phyloP scores from a whole-genome alignment of 257 asterid species.

The Anisodus acutangulus region DNA sequence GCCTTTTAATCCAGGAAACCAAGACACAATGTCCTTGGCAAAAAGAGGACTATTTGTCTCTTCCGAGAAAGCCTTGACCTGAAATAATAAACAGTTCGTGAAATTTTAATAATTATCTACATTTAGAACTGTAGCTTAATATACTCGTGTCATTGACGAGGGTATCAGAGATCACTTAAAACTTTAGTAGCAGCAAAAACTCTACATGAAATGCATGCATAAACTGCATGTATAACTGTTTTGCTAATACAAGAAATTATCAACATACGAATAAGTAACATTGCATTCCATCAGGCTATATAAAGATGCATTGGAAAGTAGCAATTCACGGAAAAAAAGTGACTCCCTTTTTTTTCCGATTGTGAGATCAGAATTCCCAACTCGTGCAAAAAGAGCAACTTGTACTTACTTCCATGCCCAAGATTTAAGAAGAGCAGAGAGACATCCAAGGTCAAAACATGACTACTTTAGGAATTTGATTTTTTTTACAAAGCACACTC shows the following conservation, averaged over 20 bases:
- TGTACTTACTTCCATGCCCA: background rate
- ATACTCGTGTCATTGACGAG: background rate
- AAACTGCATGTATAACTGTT: background rate
- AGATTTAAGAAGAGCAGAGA: slow-evolving; percentile 12
- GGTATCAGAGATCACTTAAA: slow-evolving; percentile 18
- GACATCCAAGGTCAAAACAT: background rate
- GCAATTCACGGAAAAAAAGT: background rate
- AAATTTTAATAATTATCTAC: background rate
- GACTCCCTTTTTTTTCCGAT: background rate
- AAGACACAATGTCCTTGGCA: slow-evolving; percentile 64
- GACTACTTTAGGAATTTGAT: too few species aligned
- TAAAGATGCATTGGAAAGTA: background rate
- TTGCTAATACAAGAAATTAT: background rate
- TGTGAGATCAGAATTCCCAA: background rate
- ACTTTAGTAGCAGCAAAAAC: slow-evolving; percentile 17
- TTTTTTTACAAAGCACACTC: background rate
- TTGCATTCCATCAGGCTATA: background rate
- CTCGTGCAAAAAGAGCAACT: background rate
- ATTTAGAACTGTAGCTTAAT: background rate
- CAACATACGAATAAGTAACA: background rate
- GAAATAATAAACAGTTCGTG: slow-evolving; percentile 34
- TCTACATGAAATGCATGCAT: background rate
- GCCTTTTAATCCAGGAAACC: slow-evolving; percentile 83
- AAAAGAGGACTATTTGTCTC: slow-evolving; percentile 60
- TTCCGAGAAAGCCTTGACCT: slow-evolving; percentile 61